Base-by-base conservation (phyloP, 331 rosid genomes). In the Malus hybrid region DNA sequence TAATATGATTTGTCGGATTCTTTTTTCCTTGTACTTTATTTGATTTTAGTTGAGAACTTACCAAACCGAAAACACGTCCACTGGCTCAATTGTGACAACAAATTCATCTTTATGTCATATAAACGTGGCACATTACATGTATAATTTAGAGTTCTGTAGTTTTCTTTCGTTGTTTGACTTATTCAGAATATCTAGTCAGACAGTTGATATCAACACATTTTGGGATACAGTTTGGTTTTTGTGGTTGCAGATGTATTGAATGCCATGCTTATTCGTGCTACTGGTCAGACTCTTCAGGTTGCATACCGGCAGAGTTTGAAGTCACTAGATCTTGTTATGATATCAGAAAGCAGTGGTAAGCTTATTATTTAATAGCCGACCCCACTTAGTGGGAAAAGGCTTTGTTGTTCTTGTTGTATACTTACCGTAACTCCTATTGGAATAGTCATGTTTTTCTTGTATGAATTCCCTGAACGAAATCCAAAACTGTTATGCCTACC, bases 171-270 rank as follows among this genome's bases (percentile, higher is more conserved):
- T 70, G 46, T 76, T 61, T 39, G 48, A 28, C 62, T 57, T 71
- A 48, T 62, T 24, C n/a, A 24, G 73, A 24, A 15, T 22, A 72
- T 42, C 34, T 56, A 28, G 52, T 71, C 79, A 39, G 78, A 82
- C 66, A 65, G 84, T 84, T 75, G 82, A 81, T 88, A 67, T 79
- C 82, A 74, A 79, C 85, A 72, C 79, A 80, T 83, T 82, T 73
- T 82, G 79, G 93, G 88, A 82, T 89, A 80, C 90, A 91, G 97
- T 79, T 82, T 93, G 82, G 91, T 86, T 76, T 84, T 88, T 79
- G 90, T 91, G 85, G 81, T 86, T 83, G 97, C 96, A 91, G 97
- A 89, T 89, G 62, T 89, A 77, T 46, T 84, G 72, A 83, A 61
- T 82, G 92, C 97, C 20, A 68, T 89, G 86, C 93, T 93, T 42